Evolutionary conservation across 2,329 filamentous ascomycete genomes (phyloP).

Genomic region (Colletotrichum sansevieriae): DNA sequence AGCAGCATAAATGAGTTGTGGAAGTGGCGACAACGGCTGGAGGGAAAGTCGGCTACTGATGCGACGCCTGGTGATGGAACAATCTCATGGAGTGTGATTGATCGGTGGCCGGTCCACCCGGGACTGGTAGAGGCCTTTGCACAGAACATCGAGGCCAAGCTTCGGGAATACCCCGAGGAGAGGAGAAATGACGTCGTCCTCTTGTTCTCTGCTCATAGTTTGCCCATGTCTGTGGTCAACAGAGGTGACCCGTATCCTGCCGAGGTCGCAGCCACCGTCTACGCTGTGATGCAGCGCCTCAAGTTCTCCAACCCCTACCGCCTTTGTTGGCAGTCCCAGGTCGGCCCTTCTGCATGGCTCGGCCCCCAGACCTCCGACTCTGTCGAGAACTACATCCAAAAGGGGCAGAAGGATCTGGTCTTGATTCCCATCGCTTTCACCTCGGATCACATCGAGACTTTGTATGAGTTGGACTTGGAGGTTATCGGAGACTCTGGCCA

Average conservation of each 20-base stretch:
- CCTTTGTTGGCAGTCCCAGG: constrained; percentile 97
- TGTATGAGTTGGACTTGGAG: constrained; percentile 94
- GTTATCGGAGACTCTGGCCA: constrained; percentile 90
- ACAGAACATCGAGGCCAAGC: constrained; percentile 87
- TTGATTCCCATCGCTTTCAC: constrained; percentile 98
- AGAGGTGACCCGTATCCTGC: constrained; percentile 94
- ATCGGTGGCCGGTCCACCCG: constrained; percentile 93
- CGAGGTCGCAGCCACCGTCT: constrained; percentile 94
- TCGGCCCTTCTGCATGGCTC: constrained; percentile 94
- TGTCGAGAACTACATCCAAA: constrained; percentile 88
- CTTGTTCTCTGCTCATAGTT: constrained; percentile 93
- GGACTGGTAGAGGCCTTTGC: constrained; percentile 94
- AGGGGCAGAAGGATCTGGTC: constrained; percentile 91
- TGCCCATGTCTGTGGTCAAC: constrained; percentile 98
- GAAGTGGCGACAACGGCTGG: constrained; percentile 93
- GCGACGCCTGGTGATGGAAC: constrained; percentile 70
- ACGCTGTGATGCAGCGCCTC: constrained; percentile 94
- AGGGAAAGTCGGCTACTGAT: constrained; percentile 76
- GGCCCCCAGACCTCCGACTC: constrained; percentile 93
- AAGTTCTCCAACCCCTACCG: constrained; percentile 92
- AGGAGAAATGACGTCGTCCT: constrained; percentile 84
- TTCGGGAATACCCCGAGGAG: constrained; percentile 87
- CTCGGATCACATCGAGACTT: constrained; percentile 98
- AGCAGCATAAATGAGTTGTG: constrained; percentile 97
- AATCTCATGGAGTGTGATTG: constrained; percentile 97